Conservation (phyloP, 345 rosid species). For the Eucalyptus pauciflora region DNA sequence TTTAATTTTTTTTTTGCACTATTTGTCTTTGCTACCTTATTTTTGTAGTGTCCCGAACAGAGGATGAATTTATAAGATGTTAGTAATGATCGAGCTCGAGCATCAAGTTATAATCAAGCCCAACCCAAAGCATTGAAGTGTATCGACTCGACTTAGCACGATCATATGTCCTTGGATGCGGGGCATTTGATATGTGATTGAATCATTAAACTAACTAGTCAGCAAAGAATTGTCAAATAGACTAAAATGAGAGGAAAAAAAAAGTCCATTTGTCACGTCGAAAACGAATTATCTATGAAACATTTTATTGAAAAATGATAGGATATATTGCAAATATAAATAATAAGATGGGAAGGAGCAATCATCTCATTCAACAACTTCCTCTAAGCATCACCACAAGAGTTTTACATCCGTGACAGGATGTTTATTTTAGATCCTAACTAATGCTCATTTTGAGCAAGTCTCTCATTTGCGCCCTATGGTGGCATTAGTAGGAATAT, state of each 20-base stretch:
- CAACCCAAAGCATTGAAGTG: not conserved
- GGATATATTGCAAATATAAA: not conserved
- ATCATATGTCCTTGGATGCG: not conserved
- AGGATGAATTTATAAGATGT: not conserved
- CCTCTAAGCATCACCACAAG: not conserved
- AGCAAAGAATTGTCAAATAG: not conserved
- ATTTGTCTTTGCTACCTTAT: not conserved
- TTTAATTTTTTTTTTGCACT: not conserved
- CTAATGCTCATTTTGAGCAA: not conserved
- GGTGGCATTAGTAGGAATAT: not conserved
- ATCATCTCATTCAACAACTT: not conserved
- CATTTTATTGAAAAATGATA: not conserved
- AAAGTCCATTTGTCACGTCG: not conserved
- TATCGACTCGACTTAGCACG: fast-evolving
- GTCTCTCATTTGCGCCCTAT: fast-evolving
- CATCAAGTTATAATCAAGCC: not conserved
- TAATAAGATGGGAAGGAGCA: not conserved
- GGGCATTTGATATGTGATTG: not conserved
- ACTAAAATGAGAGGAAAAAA: not conserved
- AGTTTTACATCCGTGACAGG: fast-evolving
- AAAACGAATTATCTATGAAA: not conserved
- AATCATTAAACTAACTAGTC: not conserved
- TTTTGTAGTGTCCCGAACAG: not conserved
- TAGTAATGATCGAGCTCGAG: not conserved
- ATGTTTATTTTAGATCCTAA: not conserved